These are phyloP conservation scores for Beauveria sp. DNA, from an alignment of 2,329 filamentous ascomycete species.

Conservation along the genomic window DNA sequence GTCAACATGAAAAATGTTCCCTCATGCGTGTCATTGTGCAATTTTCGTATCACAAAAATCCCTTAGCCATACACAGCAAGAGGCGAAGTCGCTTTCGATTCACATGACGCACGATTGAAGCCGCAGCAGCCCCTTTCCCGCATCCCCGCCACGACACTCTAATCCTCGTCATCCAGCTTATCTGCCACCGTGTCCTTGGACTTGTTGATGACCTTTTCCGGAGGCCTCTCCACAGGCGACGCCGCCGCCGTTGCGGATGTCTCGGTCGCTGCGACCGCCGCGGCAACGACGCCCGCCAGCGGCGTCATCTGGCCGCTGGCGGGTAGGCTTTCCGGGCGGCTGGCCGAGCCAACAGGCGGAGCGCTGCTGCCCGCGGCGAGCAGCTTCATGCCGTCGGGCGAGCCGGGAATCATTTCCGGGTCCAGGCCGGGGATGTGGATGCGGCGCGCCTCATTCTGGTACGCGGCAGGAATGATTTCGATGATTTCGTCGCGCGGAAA, in stretches of 20 bases:
- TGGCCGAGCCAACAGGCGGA: constrained; percentile 9
- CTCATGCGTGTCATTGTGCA: background rate
- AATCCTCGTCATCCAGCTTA: constrained; percentile 46
- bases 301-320: constrained; percentile 35
- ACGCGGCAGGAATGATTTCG: constrained; percentile 94
- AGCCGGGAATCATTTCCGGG: constrained; percentile 62
- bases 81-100: background rate
- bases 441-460: constrained; percentile 90
- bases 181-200: constrained; percentile 43
- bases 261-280: constrained; percentile 36
- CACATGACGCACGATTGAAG: constrained; percentile 3
- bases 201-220: constrained; percentile 43
- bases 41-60: background rate
- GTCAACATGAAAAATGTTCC: background rate
- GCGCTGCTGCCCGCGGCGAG: constrained; percentile 48
- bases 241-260: constrained; percentile 11
- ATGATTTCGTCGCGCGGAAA: constrained; percentile 98
- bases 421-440: constrained; percentile 71
- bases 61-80: background rate
- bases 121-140: background rate
- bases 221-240: constrained; percentile 28
- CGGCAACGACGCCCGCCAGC: constrained; percentile 35
- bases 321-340: constrained; percentile 20
- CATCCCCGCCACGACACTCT: constrained; percentile 10
- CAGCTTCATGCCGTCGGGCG: constrained; percentile 74